Evolutionary conservation across 306 rosid genomes (phyloP), one percentile per base, ranked within the genome.

Genomic region (Hippophae rhamnoides): DNA sequence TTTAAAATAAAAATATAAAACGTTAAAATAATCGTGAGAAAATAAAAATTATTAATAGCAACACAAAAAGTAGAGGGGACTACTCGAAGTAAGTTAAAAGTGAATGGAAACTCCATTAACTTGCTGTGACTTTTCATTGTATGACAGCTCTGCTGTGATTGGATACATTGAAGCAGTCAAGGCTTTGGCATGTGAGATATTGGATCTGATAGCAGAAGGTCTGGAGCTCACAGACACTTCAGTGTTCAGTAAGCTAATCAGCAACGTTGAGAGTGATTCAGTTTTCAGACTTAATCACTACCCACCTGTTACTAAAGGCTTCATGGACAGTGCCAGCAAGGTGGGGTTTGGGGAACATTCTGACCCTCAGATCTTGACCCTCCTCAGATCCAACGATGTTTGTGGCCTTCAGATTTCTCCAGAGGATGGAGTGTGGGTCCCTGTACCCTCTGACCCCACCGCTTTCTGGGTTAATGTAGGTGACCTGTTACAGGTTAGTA

Each of bases 301-400:
- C 64, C 90, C 90, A 0, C 84, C 84, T 38, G 51, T 14, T 51
- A 9, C 48, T 41, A 49, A n/a, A 51, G 63, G 60, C 44, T 6
- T 6, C 41, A 58, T 10, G 58, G 11, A 9, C 27, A 54, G 47
- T 26, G 11, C 8, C 57, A 5, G 8, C 58, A 73, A 55, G 43
- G 70, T 85, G 51, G 96, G 88, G 1, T 78, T 88, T 53, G 96
- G 94, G 8, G 96, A 75, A 77, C 97, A 89, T 73, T 75, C 89
- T 65, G 97, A 89, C 84, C 97, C 97, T 74, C 97, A 89, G 82
- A 83, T 89, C 69, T 13, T 85, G 56, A 85, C 95, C 47, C 65
- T 89, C 1, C 72, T 89, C 7, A 61, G 83, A 86, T 89, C 97
- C 66, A 85, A 89, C 78, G 89, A 89, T 18, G 97, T 83, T 7